Conservation (phyloP, 345 rosid genomes). For the Odontarrhena argentea region DNA sequence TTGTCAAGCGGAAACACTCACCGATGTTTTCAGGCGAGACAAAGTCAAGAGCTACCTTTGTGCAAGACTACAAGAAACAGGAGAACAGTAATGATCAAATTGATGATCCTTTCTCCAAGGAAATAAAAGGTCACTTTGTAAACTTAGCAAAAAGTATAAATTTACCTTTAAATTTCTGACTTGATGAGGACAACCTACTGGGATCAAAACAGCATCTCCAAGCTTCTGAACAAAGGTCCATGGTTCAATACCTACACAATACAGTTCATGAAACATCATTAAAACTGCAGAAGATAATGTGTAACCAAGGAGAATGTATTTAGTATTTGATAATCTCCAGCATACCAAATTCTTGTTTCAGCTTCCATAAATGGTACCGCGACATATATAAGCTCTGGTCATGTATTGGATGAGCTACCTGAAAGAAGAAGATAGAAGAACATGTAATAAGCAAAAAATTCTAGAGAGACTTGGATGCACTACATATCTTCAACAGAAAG, state of each 20-base stretch:
- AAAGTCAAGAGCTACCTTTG: slow-evolving; percentile 67
- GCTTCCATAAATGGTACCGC: slow-evolving; percentile 59
- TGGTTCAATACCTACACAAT: slow-evolving; percentile 41
- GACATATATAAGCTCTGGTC: slow-evolving; percentile 73
- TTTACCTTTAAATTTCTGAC: slow-evolving; percentile 43
- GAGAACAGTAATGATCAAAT: not conserved
- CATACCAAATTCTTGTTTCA: slow-evolving; percentile 78
- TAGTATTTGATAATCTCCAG: not conserved
- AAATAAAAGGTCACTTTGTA: not conserved
- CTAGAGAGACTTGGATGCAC: not conserved
- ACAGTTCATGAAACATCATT: not conserved
- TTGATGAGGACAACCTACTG: slow-evolving; percentile 47
- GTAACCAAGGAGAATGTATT: not conserved
- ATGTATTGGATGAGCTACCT: slow-evolving; percentile 75
- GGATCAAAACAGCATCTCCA: slow-evolving; percentile 43
- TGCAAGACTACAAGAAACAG: slow-evolving; percentile 55
- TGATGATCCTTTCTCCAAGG: not conserved
- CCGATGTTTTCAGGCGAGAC: slow-evolving; percentile 64
- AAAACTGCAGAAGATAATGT: not conserved
- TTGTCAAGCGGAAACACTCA: slow-evolving; percentile 58
- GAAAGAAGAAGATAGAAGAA: slow-evolving; percentile 5
- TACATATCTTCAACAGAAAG: not conserved
- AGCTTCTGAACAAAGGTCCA: slow-evolving; percentile 46
- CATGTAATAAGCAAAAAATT: not conserved
- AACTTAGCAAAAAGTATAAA: not conserved